Conservation (phyloP, 768 basidiomycete species). For the Imleria badia region DNA sequence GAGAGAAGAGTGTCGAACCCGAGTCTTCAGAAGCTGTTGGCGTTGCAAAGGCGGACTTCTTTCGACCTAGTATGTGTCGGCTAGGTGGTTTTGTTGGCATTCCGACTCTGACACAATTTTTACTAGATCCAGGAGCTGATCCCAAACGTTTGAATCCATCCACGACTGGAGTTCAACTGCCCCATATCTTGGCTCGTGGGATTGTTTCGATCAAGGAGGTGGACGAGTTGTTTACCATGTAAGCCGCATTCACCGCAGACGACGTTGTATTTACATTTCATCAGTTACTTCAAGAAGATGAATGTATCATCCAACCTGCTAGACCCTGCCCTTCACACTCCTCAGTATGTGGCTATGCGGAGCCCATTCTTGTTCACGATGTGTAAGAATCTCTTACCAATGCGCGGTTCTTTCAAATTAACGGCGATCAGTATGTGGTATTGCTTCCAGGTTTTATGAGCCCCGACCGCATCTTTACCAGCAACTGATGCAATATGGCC, state of each 20-base stretch:
- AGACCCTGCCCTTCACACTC: slow-evolving; percentile 82
- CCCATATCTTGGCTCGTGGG: slow-evolving; percentile 63
- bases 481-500: slow-evolving; percentile 71
- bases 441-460: slow-evolving; percentile 79
- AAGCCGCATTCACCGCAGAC: slow-evolving; percentile 15
- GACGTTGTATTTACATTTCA: slow-evolving; percentile 2
- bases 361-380: slow-evolving; percentile 93
- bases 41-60: slow-evolving; percentile 68
- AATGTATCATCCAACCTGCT: slow-evolving; percentile 77
- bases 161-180: slow-evolving; percentile 47
- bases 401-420: slow-evolving; percentile 1
- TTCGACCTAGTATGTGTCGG: slow-evolving; percentile 52
- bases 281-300: slow-evolving; percentile 75
- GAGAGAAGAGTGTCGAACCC: slow-evolving; percentile 41
- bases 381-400: slow-evolving; percentile 49
- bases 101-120: not conserved
- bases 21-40: slow-evolving; percentile 54
- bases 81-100: not conserved
- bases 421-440: slow-evolving; percentile 64
- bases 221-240: slow-evolving; percentile 74
- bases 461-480: slow-evolving; percentile 69
- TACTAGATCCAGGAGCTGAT: slow-evolving; percentile 42
- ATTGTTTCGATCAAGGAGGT: slow-evolving; percentile 65
- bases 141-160: slow-evolving; percentile 40
- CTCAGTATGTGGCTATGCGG: slow-evolving; percentile 74